phyloP scores from a whole-genome alignment of 371 early-diverging fungal genomes.

The Zychaea mexicana region DNA sequence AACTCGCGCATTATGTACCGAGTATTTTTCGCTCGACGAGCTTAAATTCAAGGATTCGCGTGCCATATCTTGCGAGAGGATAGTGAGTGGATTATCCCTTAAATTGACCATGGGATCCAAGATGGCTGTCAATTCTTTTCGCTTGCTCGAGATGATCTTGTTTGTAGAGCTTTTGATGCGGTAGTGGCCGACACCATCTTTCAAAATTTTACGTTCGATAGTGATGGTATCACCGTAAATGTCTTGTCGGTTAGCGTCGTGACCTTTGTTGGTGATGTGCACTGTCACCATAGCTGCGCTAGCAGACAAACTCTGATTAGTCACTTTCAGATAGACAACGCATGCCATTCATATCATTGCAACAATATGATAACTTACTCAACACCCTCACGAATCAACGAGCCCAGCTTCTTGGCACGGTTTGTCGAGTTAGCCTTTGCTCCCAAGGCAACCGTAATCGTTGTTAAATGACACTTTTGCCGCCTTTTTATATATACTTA shows the following conservation, averaged over 20 bases:
- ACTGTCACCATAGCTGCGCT: conserved; percentile 71
- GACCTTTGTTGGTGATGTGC: conserved; percentile 80
- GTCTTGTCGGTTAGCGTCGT: conserved; percentile 80
- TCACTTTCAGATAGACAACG: neutral
- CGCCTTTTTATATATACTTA: conserved; percentile 45
- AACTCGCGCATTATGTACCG: conserved; percentile 40
- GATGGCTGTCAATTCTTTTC: conserved; percentile 82
- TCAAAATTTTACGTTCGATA: conserved; percentile 81
- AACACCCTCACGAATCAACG: conserved; percentile 85
- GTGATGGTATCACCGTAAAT: conserved; percentile 80
- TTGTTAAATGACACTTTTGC: conserved; percentile 96
- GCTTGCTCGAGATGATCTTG: conserved; percentile 68
- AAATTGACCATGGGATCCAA: conserved; percentile 89
- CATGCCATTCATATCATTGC: no score
- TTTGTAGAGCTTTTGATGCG: conserved; percentile 70
- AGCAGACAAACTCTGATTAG: neutral
- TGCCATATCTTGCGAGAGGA: conserved; percentile 93
- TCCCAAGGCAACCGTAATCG: conserved; percentile 88
- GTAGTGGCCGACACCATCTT: conserved; percentile 72
- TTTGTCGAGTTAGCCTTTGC: conserved; percentile 88
- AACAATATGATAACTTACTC: conserved; percentile 52
- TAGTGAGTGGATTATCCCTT: conserved; percentile 91
- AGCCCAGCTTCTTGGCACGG: conserved; percentile 77
- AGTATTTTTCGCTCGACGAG: conserved; percentile 84
- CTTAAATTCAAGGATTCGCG: conserved; percentile 86